These are phyloP conservation scores for Chloranthus sessilifolius DNA, from an alignment of 164 flowering plant species.

Conservation along the genomic window DNA sequence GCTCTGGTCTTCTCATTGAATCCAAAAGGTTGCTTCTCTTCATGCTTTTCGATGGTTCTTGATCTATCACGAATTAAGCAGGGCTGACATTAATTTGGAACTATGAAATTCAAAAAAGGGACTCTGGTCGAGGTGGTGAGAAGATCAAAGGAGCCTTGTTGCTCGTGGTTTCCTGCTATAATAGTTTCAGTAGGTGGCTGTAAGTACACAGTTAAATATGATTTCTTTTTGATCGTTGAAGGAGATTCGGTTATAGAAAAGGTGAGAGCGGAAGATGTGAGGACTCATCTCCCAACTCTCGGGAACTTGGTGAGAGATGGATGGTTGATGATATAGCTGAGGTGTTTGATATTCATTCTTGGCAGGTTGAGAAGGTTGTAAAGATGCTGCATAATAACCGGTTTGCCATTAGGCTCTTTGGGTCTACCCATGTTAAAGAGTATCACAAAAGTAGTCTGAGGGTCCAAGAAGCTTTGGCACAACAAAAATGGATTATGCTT, in stretches of 20 bases:
- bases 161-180: constrained; percentile 28
- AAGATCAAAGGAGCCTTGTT: constrained; percentile 15
- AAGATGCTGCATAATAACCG: constrained; percentile 16
- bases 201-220: constrained; percentile 19
- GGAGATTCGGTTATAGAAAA: constrained; percentile 21
- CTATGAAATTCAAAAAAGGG: constrained; percentile 27
- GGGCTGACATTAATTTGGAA: too few relatives aligned
- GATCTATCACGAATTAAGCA: too few relatives aligned
- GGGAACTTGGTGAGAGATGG: constrained; percentile 17
- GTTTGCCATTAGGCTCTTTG: constrained; percentile 21
- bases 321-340: constrained; percentile 28
- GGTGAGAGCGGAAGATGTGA: constrained; percentile 14
- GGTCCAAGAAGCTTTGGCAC: constrained; percentile 25
- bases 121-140: constrained; percentile 27
- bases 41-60: too few relatives aligned
- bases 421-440: constrained; percentile 26
- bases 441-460: constrained; percentile 21
- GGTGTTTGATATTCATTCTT: constrained; percentile 23
- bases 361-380: constrained; percentile 30
- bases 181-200: constrained; percentile 20
- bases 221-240: constrained; percentile 8
- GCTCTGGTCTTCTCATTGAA: too few relatives aligned
- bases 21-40: too few relatives aligned
- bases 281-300: constrained; percentile 26
- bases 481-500: constrained; percentile 16